A percentile compares a stretch with the other conserved stretches of the same genome.
Evolutionary conservation across 2,329 filamentous ascomycete genomes (phyloP).

Genomic region (Pseudogymnoascus sp.): DNA sequence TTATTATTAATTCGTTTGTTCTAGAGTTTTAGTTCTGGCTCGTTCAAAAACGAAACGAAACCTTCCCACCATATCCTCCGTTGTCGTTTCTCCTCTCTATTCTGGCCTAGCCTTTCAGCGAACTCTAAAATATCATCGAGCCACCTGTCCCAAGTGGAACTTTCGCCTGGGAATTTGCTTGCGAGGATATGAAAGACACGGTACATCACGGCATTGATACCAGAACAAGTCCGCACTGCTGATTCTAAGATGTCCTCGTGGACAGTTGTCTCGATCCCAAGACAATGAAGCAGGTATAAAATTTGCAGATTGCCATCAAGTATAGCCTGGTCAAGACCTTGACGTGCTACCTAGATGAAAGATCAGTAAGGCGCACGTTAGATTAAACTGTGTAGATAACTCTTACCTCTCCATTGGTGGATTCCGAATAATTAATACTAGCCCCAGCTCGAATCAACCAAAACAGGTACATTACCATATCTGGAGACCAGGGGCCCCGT

Average conservation of each 20-base stretch:
- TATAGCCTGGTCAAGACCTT: slow-evolving; percentile 8
- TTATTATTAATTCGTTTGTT: not conserved
- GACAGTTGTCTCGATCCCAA: slow-evolving; percentile 3
- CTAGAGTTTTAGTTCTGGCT: not conserved
- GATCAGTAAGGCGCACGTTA: not conserved
- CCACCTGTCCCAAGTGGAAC: not conserved
- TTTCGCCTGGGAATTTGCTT: not conserved
- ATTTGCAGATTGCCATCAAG: slow-evolving; percentile 7
- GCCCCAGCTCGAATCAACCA: slow-evolving; percentile 24
- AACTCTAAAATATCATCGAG: slow-evolving; percentile 2
- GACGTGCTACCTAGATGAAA: not conserved
- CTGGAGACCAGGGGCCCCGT: slow-evolving; percentile 24
- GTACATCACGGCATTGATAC: not conserved
- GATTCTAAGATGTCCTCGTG: slow-evolving; percentile 6
- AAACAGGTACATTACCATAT: slow-evolving; percentile 20
- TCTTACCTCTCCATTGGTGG: slow-evolving; percentile 25
- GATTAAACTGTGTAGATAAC: not conserved
- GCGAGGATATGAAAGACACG: not conserved
- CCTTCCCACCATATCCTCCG: slow-evolving; percentile 1
- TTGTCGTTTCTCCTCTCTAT: not conserved
- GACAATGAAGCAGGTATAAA: slow-evolving; percentile 8
- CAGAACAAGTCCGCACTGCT: not conserved
- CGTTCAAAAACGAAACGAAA: not conserved
- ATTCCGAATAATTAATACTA: slow-evolving; percentile 20
- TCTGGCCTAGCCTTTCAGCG: not conserved